Evolutionary conservation across 2,329 filamentous ascomycete genomes (phyloP), one percentile per base, ranked within the genome.

Genomic region (Alternaria atra): DNA sequence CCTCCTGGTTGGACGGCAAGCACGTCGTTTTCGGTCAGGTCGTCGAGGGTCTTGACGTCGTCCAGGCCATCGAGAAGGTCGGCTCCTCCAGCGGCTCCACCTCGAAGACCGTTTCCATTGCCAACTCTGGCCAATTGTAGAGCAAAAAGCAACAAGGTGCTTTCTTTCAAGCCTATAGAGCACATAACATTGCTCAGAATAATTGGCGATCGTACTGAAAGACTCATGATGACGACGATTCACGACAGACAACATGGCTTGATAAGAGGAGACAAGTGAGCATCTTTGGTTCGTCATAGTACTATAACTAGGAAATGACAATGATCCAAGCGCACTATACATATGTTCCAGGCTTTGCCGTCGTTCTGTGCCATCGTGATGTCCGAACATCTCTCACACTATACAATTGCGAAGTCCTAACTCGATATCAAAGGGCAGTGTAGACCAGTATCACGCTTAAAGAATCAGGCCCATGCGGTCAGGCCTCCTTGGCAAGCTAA

Each of bases 1-100:
- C 95, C 15, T 93, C 93, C 43, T 89, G 87, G 87, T 85, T 94
- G 73, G 87, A 94, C 80, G 87, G 87, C 77, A 90, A 90, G 80
- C 91, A 94, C 85, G 91, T 93, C 81, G 91, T 93, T 77, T 93
- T 93, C 83, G 92, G 92, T 78, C 84, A 91, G 84, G 90, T 93
- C 52, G 47, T 64, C 58, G 66, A 73, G 44, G 67, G 67, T 42
- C 50, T 73, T n/a, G 70, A 73, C 35, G 61, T 73, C 9, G 70
- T 73, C 52, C 61, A 64, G 64, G 67, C 68, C 40, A 48, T 73
- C 55, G 70, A 73, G 66, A 59, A 56, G 43, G 67, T 69, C 58
- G 70, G 70, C 55, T 69, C 69, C 32, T 55, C 58, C 52, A 67
- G 56, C 59, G 70, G 70, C 47, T 44, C 62, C 42, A 70, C 70